Evolutionary conservation across 306 rosid genomes (phyloP), one percentile per base, ranked within the genome.

Genomic region (Prunus armeniaca): DNA sequence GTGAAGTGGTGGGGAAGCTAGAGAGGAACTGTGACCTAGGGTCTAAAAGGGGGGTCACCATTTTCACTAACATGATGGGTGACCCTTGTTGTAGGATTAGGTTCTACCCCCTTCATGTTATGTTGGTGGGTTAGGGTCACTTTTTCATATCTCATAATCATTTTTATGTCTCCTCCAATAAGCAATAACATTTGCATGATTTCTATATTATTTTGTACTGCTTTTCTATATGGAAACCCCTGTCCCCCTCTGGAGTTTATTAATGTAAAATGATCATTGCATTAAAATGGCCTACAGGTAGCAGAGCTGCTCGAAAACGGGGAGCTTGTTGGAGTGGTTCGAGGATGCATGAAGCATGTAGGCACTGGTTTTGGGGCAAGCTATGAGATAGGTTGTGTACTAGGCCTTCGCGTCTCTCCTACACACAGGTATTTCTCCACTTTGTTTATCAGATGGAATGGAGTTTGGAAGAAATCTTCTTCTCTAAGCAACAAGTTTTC

Each of bases 321-420:
- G 63, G 89, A 89, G 76, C 82, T 91, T 78, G 97, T 89, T 2
- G 97, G 95, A 17, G 93, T 89, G 43, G 88, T 89, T 85, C 79
- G 88, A 38, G 97, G 95, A 67, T 89, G 97, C 82, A 84, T 89
- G 75, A 88, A 87, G 88, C 82, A 76, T 79, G 79, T 91, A 78
- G 71, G 62, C 64, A 85, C 88, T 82, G 67, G 67, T 51, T 77
- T 81, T 71, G 88, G 89, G 52, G 78, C 50, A 74, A 79, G 80
- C 65, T 67, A 83, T 54, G 58, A 87, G 77, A 86, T 91, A 52
- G 97, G 94, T 55, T 89, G 87, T 72, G 82, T 91, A 49, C 76
- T 89, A 30, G 97, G 97, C 76, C 97, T 91, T 69, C 82, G 94
- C 24, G 94, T 91, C 66, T 89, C 97, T 75, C 94, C 92, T 69